These are phyloP conservation scores for Ilex paraguariensis DNA, from an alignment of 305 asterid species.

Conservation along the genomic window DNA sequence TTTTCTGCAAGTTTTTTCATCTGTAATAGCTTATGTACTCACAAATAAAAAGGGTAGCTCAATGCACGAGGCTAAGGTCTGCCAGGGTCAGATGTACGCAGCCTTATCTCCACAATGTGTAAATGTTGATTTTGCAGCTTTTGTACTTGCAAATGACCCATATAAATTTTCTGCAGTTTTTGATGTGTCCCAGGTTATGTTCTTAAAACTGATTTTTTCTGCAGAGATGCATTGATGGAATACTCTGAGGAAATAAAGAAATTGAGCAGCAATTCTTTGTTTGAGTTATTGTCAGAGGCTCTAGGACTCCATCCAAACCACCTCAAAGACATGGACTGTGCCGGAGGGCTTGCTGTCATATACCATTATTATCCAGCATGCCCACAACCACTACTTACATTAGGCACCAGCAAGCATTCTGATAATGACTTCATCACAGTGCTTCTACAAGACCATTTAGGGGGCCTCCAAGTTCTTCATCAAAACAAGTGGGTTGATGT, in stretches of 20 bases:
- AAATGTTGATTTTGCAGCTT: too few species aligned
- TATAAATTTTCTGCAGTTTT: background rate
- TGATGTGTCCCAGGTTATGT: background rate
- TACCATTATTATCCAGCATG: slow-evolving; percentile 60
- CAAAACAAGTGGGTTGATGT: slow-evolving; percentile 41
- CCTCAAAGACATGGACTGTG: slow-evolving; percentile 49
- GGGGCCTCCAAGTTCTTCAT: slow-evolving; percentile 43
- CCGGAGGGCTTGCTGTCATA: slow-evolving; percentile 25
- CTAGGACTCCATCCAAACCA: slow-evolving; percentile 36
- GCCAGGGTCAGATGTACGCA: background rate
- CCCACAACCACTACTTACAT: slow-evolving; percentile 49
- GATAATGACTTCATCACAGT: slow-evolving; percentile 50
- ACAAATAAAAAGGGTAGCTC: background rate
- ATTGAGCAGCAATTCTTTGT: slow-evolving; percentile 40
- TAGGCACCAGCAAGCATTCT: slow-evolving; percentile 38
- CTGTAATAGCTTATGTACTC: background rate
- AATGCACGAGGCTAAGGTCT: background rate
- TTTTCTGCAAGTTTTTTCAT: background rate
- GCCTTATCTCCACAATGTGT: too few species aligned
- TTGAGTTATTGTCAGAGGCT: slow-evolving; percentile 42
- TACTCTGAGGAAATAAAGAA: slow-evolving; percentile 32
- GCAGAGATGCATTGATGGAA: slow-evolving; percentile 35
- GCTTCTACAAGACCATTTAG: slow-evolving; percentile 50
- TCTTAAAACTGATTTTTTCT: background rate
- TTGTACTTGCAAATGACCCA: too few species aligned